phyloP scores from a whole-genome alignment of 495 filamentous ascomycete genomes.

The Trichodelitschia bisporula region DNA sequence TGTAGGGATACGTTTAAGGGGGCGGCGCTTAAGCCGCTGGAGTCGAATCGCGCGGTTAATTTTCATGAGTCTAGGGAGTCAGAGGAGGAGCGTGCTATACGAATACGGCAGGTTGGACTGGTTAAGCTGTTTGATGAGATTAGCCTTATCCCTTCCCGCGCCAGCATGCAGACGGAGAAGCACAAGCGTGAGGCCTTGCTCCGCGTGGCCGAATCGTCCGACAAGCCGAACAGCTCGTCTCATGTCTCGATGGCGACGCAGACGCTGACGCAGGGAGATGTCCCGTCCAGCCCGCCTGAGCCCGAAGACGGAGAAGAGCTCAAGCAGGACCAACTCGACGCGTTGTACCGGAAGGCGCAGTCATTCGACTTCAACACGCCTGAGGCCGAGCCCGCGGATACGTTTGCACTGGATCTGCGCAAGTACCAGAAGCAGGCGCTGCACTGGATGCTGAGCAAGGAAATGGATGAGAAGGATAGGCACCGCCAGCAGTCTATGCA shows the following conservation, averaged over 20 bases:
- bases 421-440: slow-evolving; percentile 92
- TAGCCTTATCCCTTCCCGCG: slow-evolving; percentile 46
- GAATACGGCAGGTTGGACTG: slow-evolving; percentile 67
- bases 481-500: slow-evolving; percentile 61
- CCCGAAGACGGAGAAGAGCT: slow-evolving; percentile 80
- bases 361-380: slow-evolving; percentile 90
- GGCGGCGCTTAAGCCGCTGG: slow-evolving; percentile 28
- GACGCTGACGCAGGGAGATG: slow-evolving; percentile 16
- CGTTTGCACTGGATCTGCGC: slow-evolving; percentile 60
- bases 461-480: slow-evolving; percentile 45
- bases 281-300: slow-evolving; percentile 29
- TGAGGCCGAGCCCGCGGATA: slow-evolving; percentile 52
- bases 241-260: slow-evolving; percentile 12
- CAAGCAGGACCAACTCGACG: slow-evolving; percentile 85
- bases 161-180: slow-evolving; percentile 50
- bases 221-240: slow-evolving; percentile 38
- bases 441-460: slow-evolving; percentile 88
- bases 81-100: slow-evolving; percentile 56
- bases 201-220: slow-evolving; percentile 70
- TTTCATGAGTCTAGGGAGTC: slow-evolving; percentile 70
- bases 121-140: slow-evolving; percentile 80
- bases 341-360: slow-evolving; percentile 86
- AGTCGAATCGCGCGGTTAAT: slow-evolving; percentile 46
- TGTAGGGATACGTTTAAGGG: slow-evolving; percentile 47
- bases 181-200: slow-evolving; percentile 63